These are phyloP conservation scores for Saccharomyces pastorianus DNA, from an alignment of 1,139 yeast species.

Conservation along the genomic window DNA sequence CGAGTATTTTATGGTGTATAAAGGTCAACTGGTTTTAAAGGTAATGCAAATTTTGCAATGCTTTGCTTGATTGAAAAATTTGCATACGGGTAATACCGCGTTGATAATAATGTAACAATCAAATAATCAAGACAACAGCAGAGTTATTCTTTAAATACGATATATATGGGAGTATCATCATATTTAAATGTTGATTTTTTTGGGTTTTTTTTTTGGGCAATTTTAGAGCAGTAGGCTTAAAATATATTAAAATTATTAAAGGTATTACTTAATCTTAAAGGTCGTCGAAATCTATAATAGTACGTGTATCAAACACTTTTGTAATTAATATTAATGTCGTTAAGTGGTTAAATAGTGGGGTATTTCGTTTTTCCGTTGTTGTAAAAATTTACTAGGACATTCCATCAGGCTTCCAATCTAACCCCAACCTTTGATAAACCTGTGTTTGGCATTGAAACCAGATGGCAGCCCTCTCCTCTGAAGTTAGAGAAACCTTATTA, in stretches of 20 bases:
- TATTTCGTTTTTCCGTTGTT: neutral
- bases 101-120: neutral
- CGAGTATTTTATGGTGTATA: neutral
- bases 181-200: neutral
- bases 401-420: constrained; percentile 54
- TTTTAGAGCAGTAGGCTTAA: neutral
- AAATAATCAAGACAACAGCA: neutral
- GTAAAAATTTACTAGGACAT: neutral
- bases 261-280: neutral
- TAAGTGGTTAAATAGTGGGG: neutral
- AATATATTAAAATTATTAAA: neutral
- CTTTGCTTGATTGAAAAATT: neutral
- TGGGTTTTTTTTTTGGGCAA: neutral
- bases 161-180: neutral
- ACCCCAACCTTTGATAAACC: constrained; percentile 47
- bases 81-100: neutral
- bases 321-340: neutral
- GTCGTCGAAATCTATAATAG: neutral
- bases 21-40: neutral
- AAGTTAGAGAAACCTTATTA: constrained; percentile 34
- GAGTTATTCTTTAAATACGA: neutral
- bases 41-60: neutral
- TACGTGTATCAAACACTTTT: neutral
- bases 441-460: constrained; percentile 56
- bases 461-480: constrained; percentile 46